A percentile compares a stretch with the other conserved stretches of the same genome.
phyloP scores from a whole-genome alignment of 23 red algal genomes.

The Chondrus crispus region DNA sequence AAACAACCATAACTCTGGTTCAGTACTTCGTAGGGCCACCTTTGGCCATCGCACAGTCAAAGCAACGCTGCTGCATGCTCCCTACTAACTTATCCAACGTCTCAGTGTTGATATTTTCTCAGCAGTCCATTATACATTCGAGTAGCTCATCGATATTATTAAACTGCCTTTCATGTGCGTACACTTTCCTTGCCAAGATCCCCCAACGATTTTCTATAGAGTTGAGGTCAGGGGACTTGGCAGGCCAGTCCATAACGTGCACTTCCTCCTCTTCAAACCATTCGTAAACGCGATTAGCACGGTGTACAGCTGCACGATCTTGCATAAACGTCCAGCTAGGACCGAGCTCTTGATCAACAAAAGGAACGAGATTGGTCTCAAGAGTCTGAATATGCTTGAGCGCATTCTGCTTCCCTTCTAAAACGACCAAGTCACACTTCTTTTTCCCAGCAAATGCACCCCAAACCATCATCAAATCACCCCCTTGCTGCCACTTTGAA shows the following conservation, averaged over 20 bases:
- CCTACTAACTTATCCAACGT: no score
- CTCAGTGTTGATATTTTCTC: no score
- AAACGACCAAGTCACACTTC: neutral
- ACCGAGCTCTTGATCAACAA: neutral
- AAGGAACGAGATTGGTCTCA: neutral
- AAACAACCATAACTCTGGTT: no score
- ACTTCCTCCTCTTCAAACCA: neutral
- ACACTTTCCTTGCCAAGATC: neutral
- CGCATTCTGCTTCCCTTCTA: neutral
- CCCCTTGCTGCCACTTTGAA: neutral
- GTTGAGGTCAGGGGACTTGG: neutral
- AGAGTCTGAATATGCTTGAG: neutral
- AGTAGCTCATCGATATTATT: neutral
- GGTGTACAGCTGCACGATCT: neutral
- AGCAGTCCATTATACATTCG: neutral
- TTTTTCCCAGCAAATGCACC: neutral
- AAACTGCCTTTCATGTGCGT: neutral
- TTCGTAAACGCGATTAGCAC: neutral
- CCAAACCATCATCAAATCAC: neutral
- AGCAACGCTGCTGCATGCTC: no score
- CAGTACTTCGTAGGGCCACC: no score
- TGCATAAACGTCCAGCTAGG: neutral
- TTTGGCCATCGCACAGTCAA: no score
- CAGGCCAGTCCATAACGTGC: neutral
- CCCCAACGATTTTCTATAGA: neutral